Percentiles rank a stretch among this genome's conserved stretches.
Conservation (phyloP, 345 rosid species). For the Hypericum perforatum region DNA sequence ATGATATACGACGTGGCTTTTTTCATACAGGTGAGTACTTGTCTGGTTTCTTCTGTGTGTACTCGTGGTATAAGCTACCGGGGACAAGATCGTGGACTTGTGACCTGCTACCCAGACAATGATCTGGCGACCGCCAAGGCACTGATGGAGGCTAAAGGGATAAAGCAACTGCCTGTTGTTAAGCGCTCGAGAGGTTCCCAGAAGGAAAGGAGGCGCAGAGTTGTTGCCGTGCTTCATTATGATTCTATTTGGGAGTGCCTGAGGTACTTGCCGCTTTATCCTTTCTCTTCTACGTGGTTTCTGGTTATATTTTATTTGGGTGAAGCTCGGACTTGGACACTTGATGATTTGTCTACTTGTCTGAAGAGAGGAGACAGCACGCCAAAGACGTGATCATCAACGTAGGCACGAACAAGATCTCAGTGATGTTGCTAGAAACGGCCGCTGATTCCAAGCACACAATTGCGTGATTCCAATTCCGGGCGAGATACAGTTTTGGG, state of each 20-base stretch:
- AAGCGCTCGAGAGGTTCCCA: constrained; percentile 43
- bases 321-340: background rate
- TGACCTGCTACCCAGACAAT: constrained; percentile 76
- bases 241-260: constrained; percentile 58
- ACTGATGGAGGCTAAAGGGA: constrained; percentile 89
- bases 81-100: constrained; percentile 69
- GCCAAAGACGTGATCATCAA: constrained; percentile 31
- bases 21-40: constrained; percentile 43
- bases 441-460: constrained; percentile 25
- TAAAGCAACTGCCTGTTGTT: constrained; percentile 88
- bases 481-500: constrained; percentile 2
- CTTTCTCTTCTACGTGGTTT: constrained; percentile 1
- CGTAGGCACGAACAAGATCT: constrained; percentile 26
- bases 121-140: constrained; percentile 73
- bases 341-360: background rate
- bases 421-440: constrained; percentile 24
- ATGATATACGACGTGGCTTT: background rate
- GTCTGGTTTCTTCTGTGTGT: constrained; percentile 77
- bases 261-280: constrained; percentile 34
- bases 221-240: constrained; percentile 69
- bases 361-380: constrained; percentile 50
- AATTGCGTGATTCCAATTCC: background rate
- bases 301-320: constrained; percentile 7
- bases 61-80: constrained; percentile 60
- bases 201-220: constrained; percentile 53